phyloP scores from a whole-genome alignment of 139 green algal genomes.

The Edaphochlamys debaryana region DNA sequence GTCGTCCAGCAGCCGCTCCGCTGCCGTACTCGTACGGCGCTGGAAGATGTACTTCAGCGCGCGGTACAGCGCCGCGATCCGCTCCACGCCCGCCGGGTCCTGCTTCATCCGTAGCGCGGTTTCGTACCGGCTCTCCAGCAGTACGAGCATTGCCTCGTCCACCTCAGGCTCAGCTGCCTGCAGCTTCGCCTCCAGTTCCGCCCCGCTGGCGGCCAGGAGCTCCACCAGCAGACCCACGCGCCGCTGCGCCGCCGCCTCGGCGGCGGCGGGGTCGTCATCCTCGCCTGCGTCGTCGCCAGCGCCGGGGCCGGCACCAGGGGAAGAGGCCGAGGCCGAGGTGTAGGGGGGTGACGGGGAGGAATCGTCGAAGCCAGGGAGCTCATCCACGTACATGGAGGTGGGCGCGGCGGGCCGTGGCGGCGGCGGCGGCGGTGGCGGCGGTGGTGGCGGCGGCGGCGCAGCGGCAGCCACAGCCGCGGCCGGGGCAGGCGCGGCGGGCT shows the following conservation, averaged over 20 bases:
- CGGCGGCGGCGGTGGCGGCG: too few relatives aligned
- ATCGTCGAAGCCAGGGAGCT: neutral
- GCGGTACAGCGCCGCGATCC: conserved; percentile 26
- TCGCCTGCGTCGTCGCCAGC: neutral
- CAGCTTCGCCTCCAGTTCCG: conserved; percentile 25
- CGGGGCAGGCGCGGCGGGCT: too few relatives aligned
- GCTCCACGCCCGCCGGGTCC: neutral
- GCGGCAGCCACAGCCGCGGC: too few relatives aligned
- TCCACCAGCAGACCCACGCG: conserved; percentile 23
- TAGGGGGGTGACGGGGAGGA: too few relatives aligned
- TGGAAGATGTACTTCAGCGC: conserved; percentile 38
- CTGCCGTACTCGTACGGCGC: conserved; percentile 5
- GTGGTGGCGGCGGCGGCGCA: too few relatives aligned
- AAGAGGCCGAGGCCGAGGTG: too few relatives aligned
- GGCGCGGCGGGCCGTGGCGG: too few relatives aligned
- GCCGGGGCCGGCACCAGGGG: too few relatives aligned
- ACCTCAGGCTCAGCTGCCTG: neutral
- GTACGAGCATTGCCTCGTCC: neutral
- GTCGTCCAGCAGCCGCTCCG: conserved; percentile 55
- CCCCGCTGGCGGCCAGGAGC: conserved; percentile 1
- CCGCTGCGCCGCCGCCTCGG: neutral
- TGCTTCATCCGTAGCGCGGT: neutral
- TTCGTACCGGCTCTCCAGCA: conserved; percentile 29
- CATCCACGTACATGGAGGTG: neutral
- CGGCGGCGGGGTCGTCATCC: neutral